Evolutionary conservation across 805 yeast species (phyloP).

Genomic region (Wickerhamomyces sydowiorum): DNA sequence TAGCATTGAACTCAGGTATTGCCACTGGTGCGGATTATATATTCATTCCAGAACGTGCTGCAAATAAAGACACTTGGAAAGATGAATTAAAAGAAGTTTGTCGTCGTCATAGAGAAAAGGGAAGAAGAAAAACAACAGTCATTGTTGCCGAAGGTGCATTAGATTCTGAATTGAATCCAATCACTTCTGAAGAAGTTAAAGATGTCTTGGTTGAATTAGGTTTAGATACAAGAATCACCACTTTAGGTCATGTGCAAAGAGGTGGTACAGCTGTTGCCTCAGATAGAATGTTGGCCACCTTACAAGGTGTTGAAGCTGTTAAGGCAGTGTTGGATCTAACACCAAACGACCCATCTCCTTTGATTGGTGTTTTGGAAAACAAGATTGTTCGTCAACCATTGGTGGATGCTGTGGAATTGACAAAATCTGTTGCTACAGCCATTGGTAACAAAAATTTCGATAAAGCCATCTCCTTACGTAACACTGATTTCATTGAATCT

Average conservation of each 20-base stretch:
- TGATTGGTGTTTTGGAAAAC: conserved; percentile 87
- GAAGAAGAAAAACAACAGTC: conserved; percentile 91
- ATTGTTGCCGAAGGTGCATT: conserved; percentile 98
- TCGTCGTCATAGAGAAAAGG: conserved; percentile 72
- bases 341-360: conserved; percentile 89
- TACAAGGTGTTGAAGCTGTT: conserved; percentile 98
- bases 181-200: conserved; percentile 75
- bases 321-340: conserved; percentile 85
- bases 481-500: conserved; percentile 81
- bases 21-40: conserved; percentile 95
- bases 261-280: conserved; percentile 98
- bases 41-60: conserved; percentile 92
- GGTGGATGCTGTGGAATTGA: conserved; percentile 83
- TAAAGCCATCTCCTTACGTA: conserved; percentile 82
- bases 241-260: conserved; percentile 96
- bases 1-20: conserved; percentile 95
- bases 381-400: conserved; percentile 79
- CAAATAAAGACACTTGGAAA: conserved; percentile 68
- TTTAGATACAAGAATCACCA: conserved; percentile 90
- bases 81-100: conserved; percentile 73
- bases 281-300: conserved; percentile 85
- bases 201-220: conserved; percentile 80
- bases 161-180: conserved; percentile 72
- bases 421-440: conserved; percentile 87
- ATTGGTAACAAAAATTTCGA: conserved; percentile 75